Evolutionary conservation across 441 rosid genomes (phyloP).

Genomic region (Adansonia rubrostipa): DNA sequence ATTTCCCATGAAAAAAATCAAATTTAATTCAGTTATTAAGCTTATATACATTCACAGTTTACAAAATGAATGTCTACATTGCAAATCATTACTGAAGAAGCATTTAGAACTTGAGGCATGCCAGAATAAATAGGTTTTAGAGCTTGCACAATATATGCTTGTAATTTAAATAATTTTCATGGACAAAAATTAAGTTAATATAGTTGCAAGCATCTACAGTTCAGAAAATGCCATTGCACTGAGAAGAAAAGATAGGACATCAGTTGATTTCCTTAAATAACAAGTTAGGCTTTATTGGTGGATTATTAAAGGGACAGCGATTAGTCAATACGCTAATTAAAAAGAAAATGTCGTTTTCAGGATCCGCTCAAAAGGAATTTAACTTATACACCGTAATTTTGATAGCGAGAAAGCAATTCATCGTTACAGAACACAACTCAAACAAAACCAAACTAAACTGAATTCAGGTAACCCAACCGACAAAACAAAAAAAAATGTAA

Average conservation of each 20-base stretch:
- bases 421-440: neutral
- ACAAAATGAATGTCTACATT: neutral
- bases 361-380: neutral
- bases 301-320: neutral
- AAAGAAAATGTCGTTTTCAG: conserved; percentile 3
- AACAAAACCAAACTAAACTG: neutral
- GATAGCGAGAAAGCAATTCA: neutral
- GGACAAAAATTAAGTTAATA: neutral
- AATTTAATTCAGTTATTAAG: neutral
- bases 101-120: neutral
- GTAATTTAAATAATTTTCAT: neutral
- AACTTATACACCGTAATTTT: neutral
- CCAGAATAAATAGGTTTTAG: neutral
- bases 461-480: neutral
- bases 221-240: neutral
- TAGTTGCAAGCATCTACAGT: neutral
- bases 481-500: neutral
- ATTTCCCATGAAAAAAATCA: neutral
- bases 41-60: conserved; percentile 6
- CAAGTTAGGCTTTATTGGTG: neutral
- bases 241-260: neutral
- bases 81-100: neutral
- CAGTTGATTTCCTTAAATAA: neutral
- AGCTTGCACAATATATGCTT: neutral
- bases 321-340: neutral